These are phyloP conservation scores for Stagonosporopsis rhizophila DNA, from an alignment of 2,329 filamentous ascomycete species.

Conservation along the genomic window DNA sequence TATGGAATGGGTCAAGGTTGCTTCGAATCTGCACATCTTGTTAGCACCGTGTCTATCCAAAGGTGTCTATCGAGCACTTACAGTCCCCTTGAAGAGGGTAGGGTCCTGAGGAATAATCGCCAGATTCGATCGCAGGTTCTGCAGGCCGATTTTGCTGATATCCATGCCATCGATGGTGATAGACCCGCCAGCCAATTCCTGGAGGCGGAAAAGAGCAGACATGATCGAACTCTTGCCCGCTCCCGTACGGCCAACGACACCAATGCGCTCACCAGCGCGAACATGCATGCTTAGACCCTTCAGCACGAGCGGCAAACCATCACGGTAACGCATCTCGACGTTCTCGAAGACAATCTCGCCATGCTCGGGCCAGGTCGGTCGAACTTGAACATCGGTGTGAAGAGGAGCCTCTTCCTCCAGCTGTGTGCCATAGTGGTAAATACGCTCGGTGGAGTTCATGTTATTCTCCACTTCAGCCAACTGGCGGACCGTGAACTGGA, in stretches of 20 bases:
- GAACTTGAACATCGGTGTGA: slow-evolving; percentile 71
- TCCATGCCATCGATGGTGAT: slow-evolving; percentile 60
- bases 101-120: slow-evolving; percentile 87
- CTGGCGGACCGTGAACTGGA: slow-evolving; percentile 93
- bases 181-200: slow-evolving; percentile 56
- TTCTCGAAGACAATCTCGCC: slow-evolving; percentile 69
- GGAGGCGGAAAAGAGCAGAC: slow-evolving; percentile 78
- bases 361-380: slow-evolving; percentile 80
- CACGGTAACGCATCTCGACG: slow-evolving; percentile 61
- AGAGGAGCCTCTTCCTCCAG: slow-evolving; percentile 90
- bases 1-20: slow-evolving; percentile 81
- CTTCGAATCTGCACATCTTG: slow-evolving; percentile 61
- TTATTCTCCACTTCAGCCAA: slow-evolving; percentile 96
- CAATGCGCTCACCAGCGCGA: slow-evolving; percentile 77
- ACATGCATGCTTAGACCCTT: slow-evolving; percentile 69
- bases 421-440: slow-evolving; percentile 86
- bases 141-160: slow-evolving; percentile 76
- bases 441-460: slow-evolving; percentile 94
- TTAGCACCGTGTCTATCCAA: background rate
- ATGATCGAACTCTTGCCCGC: slow-evolving; percentile 86
- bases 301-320: slow-evolving; percentile 57
- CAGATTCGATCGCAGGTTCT: slow-evolving; percentile 76
- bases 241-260: slow-evolving; percentile 81
- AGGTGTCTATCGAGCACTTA: background rate
- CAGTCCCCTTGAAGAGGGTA: slow-evolving; percentile 79